These are phyloP conservation scores for Hyaloscypha bicolor DNA, from an alignment of 495 filamentous ascomycete species.

Conservation along the genomic window DNA sequence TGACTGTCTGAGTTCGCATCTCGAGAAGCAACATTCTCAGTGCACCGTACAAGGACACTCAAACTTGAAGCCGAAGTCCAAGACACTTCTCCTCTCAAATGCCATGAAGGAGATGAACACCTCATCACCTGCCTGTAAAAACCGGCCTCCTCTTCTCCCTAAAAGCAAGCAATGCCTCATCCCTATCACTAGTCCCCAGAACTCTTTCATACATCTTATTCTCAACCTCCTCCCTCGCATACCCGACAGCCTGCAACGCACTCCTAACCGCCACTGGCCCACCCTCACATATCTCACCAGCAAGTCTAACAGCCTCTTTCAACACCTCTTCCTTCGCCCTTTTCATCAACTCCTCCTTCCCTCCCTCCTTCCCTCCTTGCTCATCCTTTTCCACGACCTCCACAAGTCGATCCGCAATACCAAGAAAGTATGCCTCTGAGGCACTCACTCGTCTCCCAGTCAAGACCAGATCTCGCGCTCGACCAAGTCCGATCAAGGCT, in stretches of 20 bases:
- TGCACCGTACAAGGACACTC: too few relatives aligned
- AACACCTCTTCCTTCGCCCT: slow-evolving; percentile 65
- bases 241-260: slow-evolving; percentile 70
- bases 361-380: slow-evolving; percentile 39
- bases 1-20: too few relatives aligned
- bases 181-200: slow-evolving; percentile 77
- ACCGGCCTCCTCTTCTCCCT: slow-evolving; percentile 86
- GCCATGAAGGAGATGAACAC: background rate
- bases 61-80: background rate
- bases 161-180: slow-evolving; percentile 87
- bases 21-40: too few relatives aligned
- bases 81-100: background rate
- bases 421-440: slow-evolving; percentile 79
- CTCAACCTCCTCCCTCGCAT: slow-evolving; percentile 68
- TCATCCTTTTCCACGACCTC: slow-evolving; percentile 63
- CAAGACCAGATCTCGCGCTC: slow-evolving; percentile 81
- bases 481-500: slow-evolving; percentile 67
- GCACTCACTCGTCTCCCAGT: slow-evolving; percentile 81
- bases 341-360: slow-evolving; percentile 37
- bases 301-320: slow-evolving; percentile 74
- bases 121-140: slow-evolving; percentile 64
- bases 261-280: slow-evolving; percentile 78
- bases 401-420: slow-evolving; percentile 81
- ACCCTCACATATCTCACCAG: slow-evolving; percentile 81
- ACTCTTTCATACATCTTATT: slow-evolving; percentile 79